Conservation (phyloP, 2,329 filamentous ascomycete species). For the Emergomyces pasteurianus region DNA sequence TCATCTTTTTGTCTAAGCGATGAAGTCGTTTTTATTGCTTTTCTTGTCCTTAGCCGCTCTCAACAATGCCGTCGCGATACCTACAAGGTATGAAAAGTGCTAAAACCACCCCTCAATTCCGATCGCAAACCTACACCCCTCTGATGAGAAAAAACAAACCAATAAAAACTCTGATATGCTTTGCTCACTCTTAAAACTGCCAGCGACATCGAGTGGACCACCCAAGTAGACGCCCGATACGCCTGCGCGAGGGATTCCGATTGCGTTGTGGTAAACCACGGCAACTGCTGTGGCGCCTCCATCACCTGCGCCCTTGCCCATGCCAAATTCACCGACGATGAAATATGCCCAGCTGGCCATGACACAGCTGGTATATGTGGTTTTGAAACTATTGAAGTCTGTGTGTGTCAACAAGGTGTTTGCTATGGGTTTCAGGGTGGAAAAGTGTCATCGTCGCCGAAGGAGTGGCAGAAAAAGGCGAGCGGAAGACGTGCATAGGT, state of each 20-base stretch:
- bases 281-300: constrained; percentile 1
- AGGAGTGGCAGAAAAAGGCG: neutral
- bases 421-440: neutral
- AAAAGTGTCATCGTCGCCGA: neutral
- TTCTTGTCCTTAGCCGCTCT: neutral
- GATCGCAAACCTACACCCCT: too few species aligned
- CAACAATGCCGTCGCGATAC: neutral
- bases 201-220: too few species aligned
- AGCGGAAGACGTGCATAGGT: neutral
- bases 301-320: neutral
- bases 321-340: neutral
- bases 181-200: neutral
- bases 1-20: neutral
- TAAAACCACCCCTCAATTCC: neutral
- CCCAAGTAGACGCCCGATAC: neutral
- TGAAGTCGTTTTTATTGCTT: neutral
- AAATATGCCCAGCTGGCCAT: neutral
- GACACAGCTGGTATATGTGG: neutral
- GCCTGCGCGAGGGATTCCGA: neutral
- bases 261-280: neutral
- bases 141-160: neutral
- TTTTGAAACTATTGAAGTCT: neutral
- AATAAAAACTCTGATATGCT: too few species aligned
- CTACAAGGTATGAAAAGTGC: neutral
- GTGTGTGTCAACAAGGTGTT: neutral